phyloP scores from a whole-genome alignment of 208 protist genomes.

The Strigomonas culicis region DNA sequence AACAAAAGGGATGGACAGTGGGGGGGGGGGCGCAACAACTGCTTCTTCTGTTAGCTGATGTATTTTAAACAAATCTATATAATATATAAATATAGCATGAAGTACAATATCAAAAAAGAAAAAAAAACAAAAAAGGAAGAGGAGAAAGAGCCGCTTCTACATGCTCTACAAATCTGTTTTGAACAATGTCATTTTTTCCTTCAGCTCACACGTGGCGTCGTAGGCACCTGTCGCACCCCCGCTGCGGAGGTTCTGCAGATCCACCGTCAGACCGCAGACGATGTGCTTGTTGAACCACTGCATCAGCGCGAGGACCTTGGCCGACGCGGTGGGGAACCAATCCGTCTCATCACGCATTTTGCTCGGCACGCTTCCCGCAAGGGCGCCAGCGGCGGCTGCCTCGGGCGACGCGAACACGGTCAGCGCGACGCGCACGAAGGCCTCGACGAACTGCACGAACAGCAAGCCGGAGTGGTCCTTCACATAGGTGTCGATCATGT shows the following conservation, averaged over 20 bases:
- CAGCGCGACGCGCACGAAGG: slow-evolving; percentile 69
- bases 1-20: background rate
- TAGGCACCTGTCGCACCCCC: background rate
- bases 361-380: background rate
- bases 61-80: background rate
- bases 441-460: slow-evolving; percentile 63
- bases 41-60: background rate
- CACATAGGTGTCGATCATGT: slow-evolving; percentile 10
- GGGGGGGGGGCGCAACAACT: background rate
- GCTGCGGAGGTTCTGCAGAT: background rate
- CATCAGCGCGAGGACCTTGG: slow-evolving; percentile 60
- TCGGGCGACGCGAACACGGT: slow-evolving; percentile 56
- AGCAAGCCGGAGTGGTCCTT: slow-evolving; percentile 30
- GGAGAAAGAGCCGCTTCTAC: background rate
- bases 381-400: slow-evolving; percentile 13
- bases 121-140: slow-evolving; percentile 1
- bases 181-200: slow-evolving; percentile 4
- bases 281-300: slow-evolving; percentile 72
- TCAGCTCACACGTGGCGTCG: background rate
- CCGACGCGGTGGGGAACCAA: slow-evolving; percentile 44
- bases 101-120: slow-evolving; percentile 3
- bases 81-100: background rate
- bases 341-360: background rate
- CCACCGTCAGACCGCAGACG: slow-evolving; percentile 20
- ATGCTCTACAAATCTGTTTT: slow-evolving; percentile 3